Evolutionary conservation across 257 asterid genomes (phyloP).

Genomic region (Eucommia ulmoides): DNA sequence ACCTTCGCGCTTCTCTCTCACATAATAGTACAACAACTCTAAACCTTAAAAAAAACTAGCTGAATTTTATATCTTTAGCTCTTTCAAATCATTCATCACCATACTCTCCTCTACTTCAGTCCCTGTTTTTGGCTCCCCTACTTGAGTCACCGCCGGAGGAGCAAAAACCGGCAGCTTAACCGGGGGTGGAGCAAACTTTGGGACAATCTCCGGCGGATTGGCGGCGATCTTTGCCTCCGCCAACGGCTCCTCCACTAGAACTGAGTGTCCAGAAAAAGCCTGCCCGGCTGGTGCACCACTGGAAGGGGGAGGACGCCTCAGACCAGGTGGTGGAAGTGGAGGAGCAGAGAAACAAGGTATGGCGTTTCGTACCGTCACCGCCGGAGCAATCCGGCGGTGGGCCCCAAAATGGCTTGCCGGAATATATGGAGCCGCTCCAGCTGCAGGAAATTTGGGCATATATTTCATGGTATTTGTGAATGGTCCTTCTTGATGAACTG

Average conservation of each 20-base stretch:
- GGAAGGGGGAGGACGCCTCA: slow-evolving; percentile 53
- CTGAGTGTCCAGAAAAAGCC: slow-evolving; percentile 35
- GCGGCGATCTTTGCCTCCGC: too few species aligned
- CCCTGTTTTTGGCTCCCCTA: not conserved
- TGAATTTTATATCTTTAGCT: not conserved
- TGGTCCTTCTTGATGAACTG: not conserved
- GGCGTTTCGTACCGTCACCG: slow-evolving; percentile 69
- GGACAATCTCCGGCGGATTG: too few species aligned
- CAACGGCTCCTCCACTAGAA: slow-evolving; percentile 1
- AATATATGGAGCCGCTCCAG: slow-evolving; percentile 80
- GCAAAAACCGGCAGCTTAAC: not conserved
- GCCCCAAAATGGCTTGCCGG: slow-evolving; percentile 63
- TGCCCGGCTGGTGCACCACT: slow-evolving; percentile 54
- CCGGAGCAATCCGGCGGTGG: slow-evolving; percentile 63
- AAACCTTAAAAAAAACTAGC: too few species aligned
- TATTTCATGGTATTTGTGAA: too few species aligned
- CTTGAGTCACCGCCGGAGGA: not conserved
- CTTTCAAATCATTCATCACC: not conserved
- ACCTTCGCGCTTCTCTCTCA: too few species aligned
- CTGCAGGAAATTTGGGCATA: slow-evolving; percentile 85
- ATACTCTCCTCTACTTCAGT: too few species aligned
- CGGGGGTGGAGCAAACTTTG: too few species aligned
- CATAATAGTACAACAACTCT: too few species aligned
- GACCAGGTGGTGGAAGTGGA: slow-evolving; percentile 38
- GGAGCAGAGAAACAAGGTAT: slow-evolving; percentile 81